Base-by-base conservation (phyloP, 2,329 filamentous ascomycete genomes). In the Sporothrix brunneoviolacea region DNA sequence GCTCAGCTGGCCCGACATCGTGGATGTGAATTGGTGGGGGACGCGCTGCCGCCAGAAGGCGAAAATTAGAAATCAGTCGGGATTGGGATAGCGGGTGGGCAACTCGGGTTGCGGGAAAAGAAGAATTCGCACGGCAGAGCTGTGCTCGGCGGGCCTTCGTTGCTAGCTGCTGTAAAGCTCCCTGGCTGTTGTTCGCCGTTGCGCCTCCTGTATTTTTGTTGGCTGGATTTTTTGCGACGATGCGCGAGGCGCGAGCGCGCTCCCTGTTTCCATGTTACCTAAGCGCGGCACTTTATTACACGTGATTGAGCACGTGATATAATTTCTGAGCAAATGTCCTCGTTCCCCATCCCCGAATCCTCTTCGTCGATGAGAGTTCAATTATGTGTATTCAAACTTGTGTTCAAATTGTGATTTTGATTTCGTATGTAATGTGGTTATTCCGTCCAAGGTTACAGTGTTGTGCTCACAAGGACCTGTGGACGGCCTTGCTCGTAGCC, bases 1-100 rank as follows among this genome's bases (percentile, higher is more conserved):
- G 61, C 72, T 74, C 60, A 73, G 69, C 55, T 76, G 74, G 64
- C 67, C 70, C 57, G 78, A 75, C 78, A 82, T 82, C 12, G 48
- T 54, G 49, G n/a, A 18, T 42, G 24, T 16, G 44, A 30, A 32
- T 24, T 18, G 27, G 37, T 21, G 27, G 41, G 24, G 2, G 33
- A 9, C 16, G 44, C 13, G 22, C n/a, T n/a, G n/a, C n/a, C n/a
- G n/a, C n/a, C n/a, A n/a, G n/a, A n/a, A n/a, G n/a, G n/a, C n/a
- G n/a, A n/a, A n/a, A n/a, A n/a, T n/a, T 35, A 7, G 10, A 13
- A 35, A 35, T 35, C 32, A 35, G n/a, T 30, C 28, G 28, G 28
- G 13, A 30, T 30, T n/a, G n/a, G n/a, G n/a, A n/a, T 28, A 28
- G 24, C 24, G 24, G 10, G 24, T 6, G 32, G n/a, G 12, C 32